A percentile compares a stretch with the other conserved stretches of the same genome.
These are phyloP conservation scores for Pythium diclinum DNA, from an alignment of 352 stramenopile species.

Conservation along the genomic window DNA sequence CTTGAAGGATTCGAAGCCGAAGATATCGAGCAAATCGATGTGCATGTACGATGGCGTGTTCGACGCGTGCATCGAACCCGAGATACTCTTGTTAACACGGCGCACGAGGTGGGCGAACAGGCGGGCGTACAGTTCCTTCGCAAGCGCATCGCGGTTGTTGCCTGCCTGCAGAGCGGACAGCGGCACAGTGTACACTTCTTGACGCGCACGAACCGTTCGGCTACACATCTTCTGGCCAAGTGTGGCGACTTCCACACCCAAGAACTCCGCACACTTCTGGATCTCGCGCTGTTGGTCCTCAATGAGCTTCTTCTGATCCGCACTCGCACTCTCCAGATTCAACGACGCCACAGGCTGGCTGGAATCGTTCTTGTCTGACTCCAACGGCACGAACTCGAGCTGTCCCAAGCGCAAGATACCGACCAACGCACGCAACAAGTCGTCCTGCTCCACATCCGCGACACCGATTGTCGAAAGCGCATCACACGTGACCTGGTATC, in stretches of 20 bases:
- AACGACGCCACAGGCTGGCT: conserved; percentile 64
- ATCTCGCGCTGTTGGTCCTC: conserved; percentile 59
- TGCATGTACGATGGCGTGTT: conserved; percentile 58
- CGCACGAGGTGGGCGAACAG: conserved; percentile 95
- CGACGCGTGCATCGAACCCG: conserved; percentile 35
- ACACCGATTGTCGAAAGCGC: conserved; percentile 79
- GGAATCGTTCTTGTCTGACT: conserved; percentile 72
- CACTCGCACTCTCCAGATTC: conserved; percentile 7
- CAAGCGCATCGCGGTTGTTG: conserved; percentile 92
- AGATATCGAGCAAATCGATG: conserved; percentile 97
- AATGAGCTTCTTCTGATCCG: conserved; percentile 35
- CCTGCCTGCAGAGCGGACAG: conserved; percentile 66
- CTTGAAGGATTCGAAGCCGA: conserved; percentile 95
- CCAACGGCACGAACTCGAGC: conserved; percentile 73
- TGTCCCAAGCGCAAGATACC: conserved; percentile 82
- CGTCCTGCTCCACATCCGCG: conserved; percentile 58
- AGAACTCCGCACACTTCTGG: conserved; percentile 50
- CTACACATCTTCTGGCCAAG: conserved; percentile 74
- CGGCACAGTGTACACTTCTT: conserved; percentile 82
- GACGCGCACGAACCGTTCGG: conserved; percentile 73
- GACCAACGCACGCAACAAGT: conserved; percentile 68
- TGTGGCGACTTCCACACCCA: conserved; percentile 63
- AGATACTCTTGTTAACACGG: conserved; percentile 82
- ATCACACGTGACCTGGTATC: conserved; percentile 79
- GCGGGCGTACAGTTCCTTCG: conserved; percentile 93